These are phyloP conservation scores for Metroxylon sagu DNA, from an alignment of 176 grass and related monocot genomes.

Conservation along the genomic window DNA sequence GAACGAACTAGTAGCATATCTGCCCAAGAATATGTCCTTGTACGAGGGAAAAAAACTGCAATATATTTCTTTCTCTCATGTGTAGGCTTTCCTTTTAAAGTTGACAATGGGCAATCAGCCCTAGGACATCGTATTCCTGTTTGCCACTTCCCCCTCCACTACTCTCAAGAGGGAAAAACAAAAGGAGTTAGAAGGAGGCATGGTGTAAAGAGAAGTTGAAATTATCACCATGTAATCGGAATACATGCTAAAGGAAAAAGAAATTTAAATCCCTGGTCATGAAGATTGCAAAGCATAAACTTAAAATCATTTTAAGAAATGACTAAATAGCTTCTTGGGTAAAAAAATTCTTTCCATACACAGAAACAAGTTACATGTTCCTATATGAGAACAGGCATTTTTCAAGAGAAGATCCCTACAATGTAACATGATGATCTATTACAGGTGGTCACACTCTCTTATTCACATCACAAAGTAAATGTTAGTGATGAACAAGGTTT, in stretches of 20 bases:
- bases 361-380: neutral
- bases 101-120: slow-evolving; percentile 65
- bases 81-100: slow-evolving; percentile 82
- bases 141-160: slow-evolving; percentile 99
- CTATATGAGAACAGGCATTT: neutral
- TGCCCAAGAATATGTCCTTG: slow-evolving; percentile 85
- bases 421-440: too few relatives aligned
- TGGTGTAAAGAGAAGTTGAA: slow-evolving; percentile 3
- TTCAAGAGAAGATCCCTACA: neutral
- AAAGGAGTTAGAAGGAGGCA: slow-evolving; percentile 4
- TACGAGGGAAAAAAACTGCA: slow-evolving; percentile 83
- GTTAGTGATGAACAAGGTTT: too few relatives aligned
- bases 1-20: slow-evolving; percentile 74
- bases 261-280: too few relatives aligned
- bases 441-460: too few relatives aligned
- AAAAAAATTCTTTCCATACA: neutral
- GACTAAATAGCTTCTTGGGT: too few relatives aligned
- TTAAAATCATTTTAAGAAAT: too few relatives aligned
- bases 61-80: slow-evolving; percentile 82
- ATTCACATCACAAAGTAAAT: too few relatives aligned
- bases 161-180: slow-evolving; percentile 30
- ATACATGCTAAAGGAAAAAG: too few relatives aligned
- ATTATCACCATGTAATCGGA: neutral
- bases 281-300: neutral
- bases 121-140: slow-evolving; percentile 81